These are phyloP conservation scores for Aspergillus haitiensis DNA, from an alignment of 495 filamentous ascomycete species.

Conservation along the genomic window DNA sequence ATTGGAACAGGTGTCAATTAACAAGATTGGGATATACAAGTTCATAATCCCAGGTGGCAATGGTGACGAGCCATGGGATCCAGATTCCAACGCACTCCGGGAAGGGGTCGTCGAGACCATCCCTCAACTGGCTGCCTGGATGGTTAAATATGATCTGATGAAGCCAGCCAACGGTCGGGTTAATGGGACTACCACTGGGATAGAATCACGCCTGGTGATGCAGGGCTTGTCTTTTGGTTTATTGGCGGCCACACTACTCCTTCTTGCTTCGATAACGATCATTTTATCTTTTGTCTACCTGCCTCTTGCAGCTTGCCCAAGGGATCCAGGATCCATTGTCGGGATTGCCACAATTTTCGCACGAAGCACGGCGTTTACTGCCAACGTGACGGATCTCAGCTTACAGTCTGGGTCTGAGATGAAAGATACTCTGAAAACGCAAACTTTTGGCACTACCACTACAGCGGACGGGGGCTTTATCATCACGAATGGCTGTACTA, in stretches of 20 bases:
- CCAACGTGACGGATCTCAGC: neutral
- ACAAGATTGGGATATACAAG: neutral
- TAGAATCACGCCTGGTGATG: neutral
- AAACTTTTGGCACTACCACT: neutral
- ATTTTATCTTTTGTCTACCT: neutral
- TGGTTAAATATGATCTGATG: too few relatives aligned
- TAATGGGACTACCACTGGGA: neutral
- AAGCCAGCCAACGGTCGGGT: too few relatives aligned
- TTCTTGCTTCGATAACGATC: neutral
- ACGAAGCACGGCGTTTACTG: neutral
- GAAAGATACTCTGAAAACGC: neutral
- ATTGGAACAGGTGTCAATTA: too few relatives aligned
- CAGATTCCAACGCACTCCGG: too few relatives aligned
- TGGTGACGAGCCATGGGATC: neutral
- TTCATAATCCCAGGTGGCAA: neutral
- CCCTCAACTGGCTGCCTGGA: too few relatives aligned
- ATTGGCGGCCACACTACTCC: neutral
- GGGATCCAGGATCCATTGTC: neutral
- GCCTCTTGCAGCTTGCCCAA: neutral
- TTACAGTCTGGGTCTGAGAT: neutral
- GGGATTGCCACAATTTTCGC: neutral
- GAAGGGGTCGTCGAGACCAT: too few relatives aligned
- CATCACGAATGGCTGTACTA: too few relatives aligned
- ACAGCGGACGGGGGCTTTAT: neutral
- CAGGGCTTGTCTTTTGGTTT: neutral